Evolutionary conservation across 2,329 filamentous ascomycete species (phyloP).

Genomic region (Neofusicoccum sp.): DNA sequence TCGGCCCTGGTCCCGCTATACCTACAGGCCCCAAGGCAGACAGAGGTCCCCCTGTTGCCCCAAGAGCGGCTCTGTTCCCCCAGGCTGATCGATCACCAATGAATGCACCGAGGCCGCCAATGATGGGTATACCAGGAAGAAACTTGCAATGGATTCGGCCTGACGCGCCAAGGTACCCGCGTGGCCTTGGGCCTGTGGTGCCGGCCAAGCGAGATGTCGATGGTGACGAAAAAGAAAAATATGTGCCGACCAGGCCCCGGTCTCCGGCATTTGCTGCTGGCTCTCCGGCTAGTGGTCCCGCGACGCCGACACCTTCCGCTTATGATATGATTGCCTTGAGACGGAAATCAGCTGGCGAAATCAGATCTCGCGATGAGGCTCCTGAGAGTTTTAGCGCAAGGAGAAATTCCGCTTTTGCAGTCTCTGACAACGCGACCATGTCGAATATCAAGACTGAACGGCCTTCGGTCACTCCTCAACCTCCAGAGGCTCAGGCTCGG

Average conservation of each 20-base stretch:
- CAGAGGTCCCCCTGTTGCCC: conserved; percentile 26
- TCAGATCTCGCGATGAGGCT: conserved; percentile 13
- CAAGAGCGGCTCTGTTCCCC: conserved; percentile 37
- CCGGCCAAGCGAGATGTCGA: conserved; percentile 50
- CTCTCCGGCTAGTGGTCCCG: conserved; percentile 8
- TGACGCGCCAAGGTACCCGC: conserved; percentile 30
- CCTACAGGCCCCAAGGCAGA: conserved; percentile 46
- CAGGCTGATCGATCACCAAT: conserved; percentile 34
- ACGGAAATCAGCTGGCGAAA: conserved; percentile 18
- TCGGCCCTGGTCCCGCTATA: conserved; percentile 26
- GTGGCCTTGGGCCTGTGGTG: conserved; percentile 26
- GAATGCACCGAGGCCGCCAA: conserved; percentile 34
- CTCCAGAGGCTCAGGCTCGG: not conserved
- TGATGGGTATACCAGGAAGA: conserved; percentile 34
- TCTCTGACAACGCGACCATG: not conserved
- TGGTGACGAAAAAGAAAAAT: conserved; percentile 44
- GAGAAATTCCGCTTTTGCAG: conserved; percentile 23
- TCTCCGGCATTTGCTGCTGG: conserved; percentile 12
- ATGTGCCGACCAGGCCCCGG: conserved; percentile 8
- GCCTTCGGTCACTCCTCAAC: conserved; percentile 6
- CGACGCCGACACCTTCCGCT: conserved; percentile 30
- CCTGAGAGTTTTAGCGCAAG: conserved; percentile 22
- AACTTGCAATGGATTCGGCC: conserved; percentile 49
- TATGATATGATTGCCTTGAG: conserved; percentile 28
- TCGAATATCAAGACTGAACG: conserved; percentile 14